phyloP scores from a whole-genome alignment of 495 filamentous ascomycete species.

The Geopyxis carbonaria region DNA sequence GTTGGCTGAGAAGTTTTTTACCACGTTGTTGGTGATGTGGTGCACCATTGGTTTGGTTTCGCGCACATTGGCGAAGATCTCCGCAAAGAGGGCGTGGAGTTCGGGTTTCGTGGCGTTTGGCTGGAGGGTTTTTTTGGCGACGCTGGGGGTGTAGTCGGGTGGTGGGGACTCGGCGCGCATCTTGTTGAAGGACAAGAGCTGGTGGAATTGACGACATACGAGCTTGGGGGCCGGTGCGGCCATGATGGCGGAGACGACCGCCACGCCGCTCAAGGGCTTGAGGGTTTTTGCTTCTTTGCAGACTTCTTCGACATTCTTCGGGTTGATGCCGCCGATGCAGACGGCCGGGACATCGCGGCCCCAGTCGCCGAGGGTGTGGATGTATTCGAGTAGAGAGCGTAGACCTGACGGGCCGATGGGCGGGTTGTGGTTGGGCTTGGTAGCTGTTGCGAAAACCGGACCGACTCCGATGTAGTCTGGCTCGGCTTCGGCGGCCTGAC shows the following conservation, averaged over 20 bases:
- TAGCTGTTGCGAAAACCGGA: slow-evolving; percentile 68
- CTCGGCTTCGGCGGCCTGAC: slow-evolving; percentile 8
- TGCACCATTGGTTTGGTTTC: slow-evolving; percentile 59
- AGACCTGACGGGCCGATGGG: slow-evolving; percentile 12
- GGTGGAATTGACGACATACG: slow-evolving; percentile 39
- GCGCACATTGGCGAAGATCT: slow-evolving; percentile 30
- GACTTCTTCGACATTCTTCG: slow-evolving; percentile 54
- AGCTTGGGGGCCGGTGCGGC: slow-evolving; percentile 45
- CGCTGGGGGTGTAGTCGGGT: slow-evolving; percentile 32
- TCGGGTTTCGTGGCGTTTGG: not conserved
- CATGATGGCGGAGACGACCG: slow-evolving; percentile 81
- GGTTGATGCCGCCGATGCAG: slow-evolving; percentile 78
- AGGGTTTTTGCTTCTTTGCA: slow-evolving; percentile 47
- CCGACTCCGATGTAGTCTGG: slow-evolving; percentile 78
- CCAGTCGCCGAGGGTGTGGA: slow-evolving; percentile 6
- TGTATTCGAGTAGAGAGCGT: slow-evolving; percentile 10
- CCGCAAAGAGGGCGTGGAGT: slow-evolving; percentile 25
- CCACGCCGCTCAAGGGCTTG: slow-evolving; percentile 50
- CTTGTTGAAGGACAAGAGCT: no score
- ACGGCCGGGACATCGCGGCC: slow-evolving; percentile 39
- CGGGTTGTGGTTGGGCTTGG: slow-evolving; percentile 27
- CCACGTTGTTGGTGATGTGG: slow-evolving; percentile 88
- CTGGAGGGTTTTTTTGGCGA: slow-evolving; percentile 22
- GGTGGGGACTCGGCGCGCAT: not conserved
- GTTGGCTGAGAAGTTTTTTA: slow-evolving; percentile 86